Percentiles rank a stretch among this genome's conserved stretches.
These are phyloP conservation scores for Nepenthes gracilis DNA, from an alignment of 148 eudicot genomes.

Conservation along the genomic window DNA sequence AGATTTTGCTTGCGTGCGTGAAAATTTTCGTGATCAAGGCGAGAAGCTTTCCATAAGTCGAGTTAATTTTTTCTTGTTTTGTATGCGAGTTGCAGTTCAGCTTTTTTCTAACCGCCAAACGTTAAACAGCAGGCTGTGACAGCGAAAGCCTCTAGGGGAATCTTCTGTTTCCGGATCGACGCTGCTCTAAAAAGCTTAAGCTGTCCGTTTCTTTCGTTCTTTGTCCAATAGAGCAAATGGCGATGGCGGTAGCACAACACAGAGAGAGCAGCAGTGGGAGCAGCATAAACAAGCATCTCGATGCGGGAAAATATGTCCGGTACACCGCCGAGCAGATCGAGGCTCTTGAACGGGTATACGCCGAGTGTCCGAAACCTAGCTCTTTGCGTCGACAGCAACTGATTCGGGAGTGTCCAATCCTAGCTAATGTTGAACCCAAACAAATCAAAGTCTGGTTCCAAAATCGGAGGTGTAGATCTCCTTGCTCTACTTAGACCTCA, in stretches of 20 bases:
- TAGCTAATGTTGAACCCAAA: constrained; percentile 73
- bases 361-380: constrained; percentile 89
- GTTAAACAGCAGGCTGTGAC: too few relatives aligned
- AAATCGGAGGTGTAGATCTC: constrained; percentile 47
- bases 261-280: constrained; percentile 52
- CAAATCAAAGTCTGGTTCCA: constrained; percentile 99
- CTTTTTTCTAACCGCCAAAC: too few relatives aligned
- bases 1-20: too few relatives aligned
- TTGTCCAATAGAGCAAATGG: constrained; percentile 6
- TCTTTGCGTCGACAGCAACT: constrained; percentile 76
- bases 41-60: too few relatives aligned
- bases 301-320: constrained; percentile 68
- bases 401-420: constrained; percentile 71
- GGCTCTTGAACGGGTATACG: constrained; percentile 71
- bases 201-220: background rate
- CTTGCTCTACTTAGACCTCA: background rate
- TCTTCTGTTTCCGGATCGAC: too few relatives aligned
- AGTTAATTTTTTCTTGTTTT: too few relatives aligned
- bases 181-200: too few relatives aligned
- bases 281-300: constrained; percentile 28
- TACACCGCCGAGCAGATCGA: constrained; percentile 90
- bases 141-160: too few relatives aligned
- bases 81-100: too few relatives aligned
- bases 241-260: constrained; percentile 41
- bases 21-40: too few relatives aligned